These are phyloP conservation scores for Xanthoconium stramineum DNA, from an alignment of 768 basidiomycete genomes.

Conservation along the genomic window DNA sequence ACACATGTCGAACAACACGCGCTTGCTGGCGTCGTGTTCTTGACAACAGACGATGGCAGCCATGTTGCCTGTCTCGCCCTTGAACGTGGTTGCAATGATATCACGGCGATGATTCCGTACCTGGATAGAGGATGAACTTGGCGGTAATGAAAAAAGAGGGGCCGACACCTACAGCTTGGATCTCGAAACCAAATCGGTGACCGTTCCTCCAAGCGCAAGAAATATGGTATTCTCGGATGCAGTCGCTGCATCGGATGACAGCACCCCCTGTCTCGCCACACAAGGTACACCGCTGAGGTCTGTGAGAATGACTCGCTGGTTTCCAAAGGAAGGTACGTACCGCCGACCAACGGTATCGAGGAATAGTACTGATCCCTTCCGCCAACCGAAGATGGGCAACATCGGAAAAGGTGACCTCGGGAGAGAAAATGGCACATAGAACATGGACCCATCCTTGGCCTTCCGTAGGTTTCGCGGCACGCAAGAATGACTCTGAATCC, in stretches of 20 bases:
- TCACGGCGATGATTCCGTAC: conserved; percentile 77
- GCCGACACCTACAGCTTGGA: conserved; percentile 61
- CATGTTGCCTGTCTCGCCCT: conserved; percentile 77
- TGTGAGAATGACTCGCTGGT: conserved; percentile 7
- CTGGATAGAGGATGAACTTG: conserved; percentile 35
- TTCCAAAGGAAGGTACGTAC: conserved; percentile 42
- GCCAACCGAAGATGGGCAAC: conserved; percentile 69
- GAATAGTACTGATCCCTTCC: conserved; percentile 79
- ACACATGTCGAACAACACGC: conserved; percentile 77
- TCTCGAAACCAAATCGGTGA: conserved; percentile 89
- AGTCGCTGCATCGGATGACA: conserved; percentile 81
- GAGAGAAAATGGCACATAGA: conserved; percentile 83
- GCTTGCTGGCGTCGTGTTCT: conserved; percentile 63
- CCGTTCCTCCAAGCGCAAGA: conserved; percentile 88
- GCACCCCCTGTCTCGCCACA: conserved; percentile 75
- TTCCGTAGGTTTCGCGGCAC: conserved; percentile 87
- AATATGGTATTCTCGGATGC: conserved; percentile 75
- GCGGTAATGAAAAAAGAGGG: background rate
- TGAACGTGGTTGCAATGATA: conserved; percentile 65
- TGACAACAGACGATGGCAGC: conserved; percentile 74
- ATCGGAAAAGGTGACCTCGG: conserved; percentile 82
- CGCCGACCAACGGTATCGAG: conserved; percentile 66
- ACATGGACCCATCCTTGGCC: conserved; percentile 92
- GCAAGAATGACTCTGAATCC: conserved; percentile 60
- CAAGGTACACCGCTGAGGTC: conserved; percentile 63